These are phyloP conservation scores for Pestalotiopsis sp. DNA, from an alignment of 2,329 filamentous ascomycete species.

Conservation along the genomic window DNA sequence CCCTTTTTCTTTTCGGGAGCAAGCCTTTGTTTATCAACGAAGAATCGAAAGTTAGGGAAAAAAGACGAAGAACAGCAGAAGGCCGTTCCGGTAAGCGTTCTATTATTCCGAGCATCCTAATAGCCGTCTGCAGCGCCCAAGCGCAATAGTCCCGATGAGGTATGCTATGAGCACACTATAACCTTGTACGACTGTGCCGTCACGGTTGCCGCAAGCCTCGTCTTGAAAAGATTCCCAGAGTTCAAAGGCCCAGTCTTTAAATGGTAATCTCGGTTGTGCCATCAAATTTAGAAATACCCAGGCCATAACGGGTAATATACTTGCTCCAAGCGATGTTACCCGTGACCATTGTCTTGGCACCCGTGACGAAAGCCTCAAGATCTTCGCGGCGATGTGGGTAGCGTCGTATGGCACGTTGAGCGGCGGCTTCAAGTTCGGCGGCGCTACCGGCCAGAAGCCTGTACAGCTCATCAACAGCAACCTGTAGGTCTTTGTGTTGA, in stretches of 20 bases:
- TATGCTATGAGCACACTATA: too few species aligned
- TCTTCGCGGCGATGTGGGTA: conserved; percentile 11
- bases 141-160: too few species aligned
- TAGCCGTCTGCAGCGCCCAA: too few species aligned
- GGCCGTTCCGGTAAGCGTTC: too few species aligned
- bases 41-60: too few species aligned
- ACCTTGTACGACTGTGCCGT: too few species aligned
- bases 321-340: conserved; percentile 19
- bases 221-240: too few species aligned
- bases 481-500: conserved; percentile 15
- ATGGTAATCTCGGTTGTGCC: conserved; percentile 17
- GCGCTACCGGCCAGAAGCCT: conserved; percentile 13
- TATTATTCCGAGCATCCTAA: too few species aligned
- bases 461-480: conserved; percentile 15
- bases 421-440: conserved; percentile 6
- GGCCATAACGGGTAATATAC: conserved; percentile 13
- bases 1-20: too few species aligned
- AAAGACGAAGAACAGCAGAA: too few species aligned
- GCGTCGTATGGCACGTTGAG: conserved; percentile 7
- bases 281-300: conserved; percentile 16
- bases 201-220: too few species aligned
- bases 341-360: conserved; percentile 16
- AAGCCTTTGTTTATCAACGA: too few species aligned
- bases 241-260: background rate
- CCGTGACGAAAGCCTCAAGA: conserved; percentile 9